Conservation (phyloP, 305 asterid genomes). For the Fraxinus floribunda region DNA sequence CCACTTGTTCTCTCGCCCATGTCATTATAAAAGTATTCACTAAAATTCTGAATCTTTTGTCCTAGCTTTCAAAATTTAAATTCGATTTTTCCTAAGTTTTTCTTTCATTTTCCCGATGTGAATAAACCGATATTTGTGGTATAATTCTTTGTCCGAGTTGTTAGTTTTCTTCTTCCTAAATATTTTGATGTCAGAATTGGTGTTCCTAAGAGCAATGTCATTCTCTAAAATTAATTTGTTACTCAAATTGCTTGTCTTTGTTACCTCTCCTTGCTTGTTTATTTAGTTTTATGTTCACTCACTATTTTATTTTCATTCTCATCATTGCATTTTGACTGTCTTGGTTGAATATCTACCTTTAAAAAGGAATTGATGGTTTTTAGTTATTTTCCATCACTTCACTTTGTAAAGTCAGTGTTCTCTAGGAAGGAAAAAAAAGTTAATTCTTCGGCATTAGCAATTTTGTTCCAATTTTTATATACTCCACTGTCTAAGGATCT, state of each 20-base stretch:
- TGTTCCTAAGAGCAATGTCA: background rate
- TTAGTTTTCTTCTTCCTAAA: background rate
- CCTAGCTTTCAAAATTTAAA: too few species aligned
- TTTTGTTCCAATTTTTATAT: background rate
- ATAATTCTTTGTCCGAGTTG: background rate
- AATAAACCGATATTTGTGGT: background rate
- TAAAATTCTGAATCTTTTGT: too few species aligned
- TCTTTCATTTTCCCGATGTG: background rate
- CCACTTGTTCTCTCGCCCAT: too few species aligned
- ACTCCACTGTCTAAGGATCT: background rate
- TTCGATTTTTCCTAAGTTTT: background rate
- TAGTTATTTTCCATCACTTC: background rate
- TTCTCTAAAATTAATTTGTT: background rate
- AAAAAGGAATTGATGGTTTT: background rate
- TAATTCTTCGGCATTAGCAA: background rate
- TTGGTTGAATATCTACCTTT: background rate
- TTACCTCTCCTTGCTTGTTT: background rate
- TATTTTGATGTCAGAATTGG: background rate
- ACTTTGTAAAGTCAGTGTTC: background rate
- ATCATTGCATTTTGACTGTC: background rate
- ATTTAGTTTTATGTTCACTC: background rate
- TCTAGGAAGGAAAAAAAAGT: background rate
- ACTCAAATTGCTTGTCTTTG: background rate
- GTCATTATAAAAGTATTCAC: too few species aligned
- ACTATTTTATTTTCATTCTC: background rate